Percentiles rank a stretch among this genome's conserved stretches.
Conservation (phyloP, 2,329 filamentous ascomycete genomes). For the Colletotrichum camelliae region DNA sequence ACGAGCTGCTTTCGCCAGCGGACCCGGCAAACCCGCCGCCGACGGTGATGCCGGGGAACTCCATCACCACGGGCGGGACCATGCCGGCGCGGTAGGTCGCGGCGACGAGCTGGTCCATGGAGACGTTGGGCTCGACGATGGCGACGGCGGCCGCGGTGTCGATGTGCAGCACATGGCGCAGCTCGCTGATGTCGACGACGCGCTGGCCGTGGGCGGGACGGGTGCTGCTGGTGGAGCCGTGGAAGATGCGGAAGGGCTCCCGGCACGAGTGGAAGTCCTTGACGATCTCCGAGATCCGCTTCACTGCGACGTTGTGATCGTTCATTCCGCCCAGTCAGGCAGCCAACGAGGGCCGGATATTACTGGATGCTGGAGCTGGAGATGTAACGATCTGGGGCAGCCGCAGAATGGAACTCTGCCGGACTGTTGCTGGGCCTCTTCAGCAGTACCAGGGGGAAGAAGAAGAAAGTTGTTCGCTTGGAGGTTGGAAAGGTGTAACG, state of each 20-base stretch:
- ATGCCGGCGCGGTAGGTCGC: constrained; percentile 61
- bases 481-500: constrained; percentile 4
- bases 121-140: constrained; percentile 73
- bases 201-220: constrained; percentile 60
- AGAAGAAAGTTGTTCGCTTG: neutral
- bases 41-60: constrained; percentile 75
- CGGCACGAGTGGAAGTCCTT: constrained; percentile 46
- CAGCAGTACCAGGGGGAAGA: neutral
- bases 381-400: neutral
- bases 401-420: neutral
- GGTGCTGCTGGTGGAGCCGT: constrained; percentile 80
- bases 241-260: constrained; percentile 74
- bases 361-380: neutral
- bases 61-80: constrained; percentile 71
- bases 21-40: constrained; percentile 73
- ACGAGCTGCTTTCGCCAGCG: constrained; percentile 72
- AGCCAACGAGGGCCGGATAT: neutral
- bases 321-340: constrained; percentile 40
- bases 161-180: constrained; percentile 68
- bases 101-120: constrained; percentile 68
- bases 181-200: constrained; percentile 69
- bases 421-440: neutral
- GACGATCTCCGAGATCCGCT: constrained; percentile 46
- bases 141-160: constrained; percentile 59
- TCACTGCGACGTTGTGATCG: constrained; percentile 49